Percentiles rank a stretch among this genome's conserved stretches.
phyloP scores from a whole-genome alignment of 2,329 filamentous ascomycete species.

The Botrytis medusae region DNA sequence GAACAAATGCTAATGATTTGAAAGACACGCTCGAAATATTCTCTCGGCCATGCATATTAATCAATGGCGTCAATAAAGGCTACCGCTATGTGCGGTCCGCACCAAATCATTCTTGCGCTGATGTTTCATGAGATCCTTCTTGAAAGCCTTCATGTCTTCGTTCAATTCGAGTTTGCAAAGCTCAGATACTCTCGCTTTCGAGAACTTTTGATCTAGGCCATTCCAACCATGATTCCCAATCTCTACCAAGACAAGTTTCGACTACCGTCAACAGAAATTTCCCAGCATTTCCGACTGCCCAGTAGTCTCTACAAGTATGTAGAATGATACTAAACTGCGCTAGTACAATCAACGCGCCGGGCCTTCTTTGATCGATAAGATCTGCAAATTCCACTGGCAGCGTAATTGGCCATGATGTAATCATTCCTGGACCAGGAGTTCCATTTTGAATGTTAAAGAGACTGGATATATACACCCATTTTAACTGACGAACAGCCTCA shows the following conservation, averaged over 20 bases:
- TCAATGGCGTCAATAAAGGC: not conserved
- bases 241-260: slow-evolving; percentile 27
- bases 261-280: slow-evolving; percentile 31
- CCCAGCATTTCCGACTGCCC: slow-evolving; percentile 35
- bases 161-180: not conserved
- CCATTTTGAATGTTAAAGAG: slow-evolving; percentile 5
- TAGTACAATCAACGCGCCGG: slow-evolving; percentile 43
- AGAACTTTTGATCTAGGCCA: slow-evolving; percentile 9
- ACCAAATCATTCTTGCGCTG: not conserved
- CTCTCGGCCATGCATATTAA: not conserved
- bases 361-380: slow-evolving; percentile 37
- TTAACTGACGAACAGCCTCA: slow-evolving; percentile 24
- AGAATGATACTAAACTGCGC: slow-evolving; percentile 42
- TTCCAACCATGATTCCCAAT: slow-evolving; percentile 28
- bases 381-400: slow-evolving; percentile 38
- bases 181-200: not conserved
- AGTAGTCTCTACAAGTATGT: slow-evolving; percentile 32
- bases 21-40: not conserved
- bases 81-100: not conserved
- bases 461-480: slow-evolving; percentile 27
- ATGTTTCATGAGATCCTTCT: not conserved
- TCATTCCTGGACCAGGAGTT: slow-evolving; percentile 20
- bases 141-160: not conserved
- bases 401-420: slow-evolving; percentile 43
- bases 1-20: not conserved